Conservation (phyloP, 2,329 filamentous ascomycete species). For the Ophiocordyceps australis region DNA sequence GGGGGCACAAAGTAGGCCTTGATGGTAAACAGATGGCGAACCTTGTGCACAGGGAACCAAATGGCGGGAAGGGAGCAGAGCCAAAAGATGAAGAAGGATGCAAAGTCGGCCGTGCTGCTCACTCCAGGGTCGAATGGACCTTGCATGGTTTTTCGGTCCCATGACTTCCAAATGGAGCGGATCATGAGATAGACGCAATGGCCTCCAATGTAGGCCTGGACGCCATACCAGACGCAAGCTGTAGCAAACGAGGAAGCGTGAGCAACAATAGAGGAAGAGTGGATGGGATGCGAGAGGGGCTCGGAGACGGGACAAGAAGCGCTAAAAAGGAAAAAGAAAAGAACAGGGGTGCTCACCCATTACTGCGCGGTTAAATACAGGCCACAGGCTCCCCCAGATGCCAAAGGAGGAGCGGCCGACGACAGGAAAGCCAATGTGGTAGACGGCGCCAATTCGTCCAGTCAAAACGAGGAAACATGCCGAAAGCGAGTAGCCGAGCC, state of each 20-base stretch:
- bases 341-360: slow-evolving; percentile 38
- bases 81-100: slow-evolving; percentile 82
- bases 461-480: slow-evolving; percentile 59
- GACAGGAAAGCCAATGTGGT: slow-evolving; percentile 82
- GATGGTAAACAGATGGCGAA: slow-evolving; percentile 78
- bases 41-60: slow-evolving; percentile 78
- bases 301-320: no score
- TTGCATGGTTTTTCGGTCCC: slow-evolving; percentile 38
- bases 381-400: slow-evolving; percentile 80
- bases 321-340: no score
- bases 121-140: slow-evolving; percentile 48
- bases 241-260: background rate
- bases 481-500: slow-evolving; percentile 68
- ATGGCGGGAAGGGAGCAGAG: slow-evolving; percentile 62
- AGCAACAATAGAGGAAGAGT: background rate
- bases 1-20: slow-evolving; percentile 73
- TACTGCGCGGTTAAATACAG: slow-evolving; percentile 72
- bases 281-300: background rate
- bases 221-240: slow-evolving; percentile 76
- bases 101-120: slow-evolving; percentile 57
- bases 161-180: slow-evolving; percentile 59
- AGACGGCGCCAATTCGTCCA: slow-evolving; percentile 68
- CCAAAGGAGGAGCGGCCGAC: slow-evolving; percentile 64
- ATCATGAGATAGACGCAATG: slow-evolving; percentile 84
- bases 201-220: slow-evolving; percentile 72